These are phyloP conservation scores for Polygonum aviculare DNA, from an alignment of 148 eudicot genomes.

Conservation along the genomic window DNA sequence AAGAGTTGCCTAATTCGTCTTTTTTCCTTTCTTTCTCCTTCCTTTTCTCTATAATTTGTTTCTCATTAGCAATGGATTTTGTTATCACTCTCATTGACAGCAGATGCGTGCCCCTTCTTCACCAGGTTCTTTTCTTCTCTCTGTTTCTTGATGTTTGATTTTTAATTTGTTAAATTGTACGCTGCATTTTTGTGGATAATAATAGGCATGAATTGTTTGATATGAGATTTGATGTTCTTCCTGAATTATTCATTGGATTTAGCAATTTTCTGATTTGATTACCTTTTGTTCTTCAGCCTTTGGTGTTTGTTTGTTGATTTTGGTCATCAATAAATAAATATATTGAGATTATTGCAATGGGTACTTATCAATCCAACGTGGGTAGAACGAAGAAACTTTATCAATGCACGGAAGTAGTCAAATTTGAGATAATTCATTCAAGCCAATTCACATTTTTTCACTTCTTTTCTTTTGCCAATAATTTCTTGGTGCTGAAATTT, in stretches of 20 bases:
- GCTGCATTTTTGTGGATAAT: neutral
- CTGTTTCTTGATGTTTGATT: neutral
- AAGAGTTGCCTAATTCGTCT: neutral
- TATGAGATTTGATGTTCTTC: neutral
- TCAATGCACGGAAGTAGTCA: neutral
- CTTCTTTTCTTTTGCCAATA: neutral
- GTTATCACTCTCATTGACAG: neutral
- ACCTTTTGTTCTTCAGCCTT: neutral
- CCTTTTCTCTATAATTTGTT: neutral
- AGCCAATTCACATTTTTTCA: neutral
- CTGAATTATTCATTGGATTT: neutral
- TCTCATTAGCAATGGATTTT: neutral
- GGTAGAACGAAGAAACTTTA: no score
- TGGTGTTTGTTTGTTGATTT: neutral
- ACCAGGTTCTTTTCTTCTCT: neutral
- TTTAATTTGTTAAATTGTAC: neutral
- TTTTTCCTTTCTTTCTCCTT: neutral
- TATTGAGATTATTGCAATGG: neutral
- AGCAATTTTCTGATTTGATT: neutral
- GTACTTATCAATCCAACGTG: neutral
- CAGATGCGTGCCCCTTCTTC: conserved; percentile 5
- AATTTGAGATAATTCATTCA: neutral
- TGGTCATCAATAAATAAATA: neutral
- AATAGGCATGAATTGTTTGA: neutral
- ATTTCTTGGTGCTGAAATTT: neutral